phyloP scores from a whole-genome alignment of 352 stramenopile genomes.

The Globisporangium uncinulatum region DNA sequence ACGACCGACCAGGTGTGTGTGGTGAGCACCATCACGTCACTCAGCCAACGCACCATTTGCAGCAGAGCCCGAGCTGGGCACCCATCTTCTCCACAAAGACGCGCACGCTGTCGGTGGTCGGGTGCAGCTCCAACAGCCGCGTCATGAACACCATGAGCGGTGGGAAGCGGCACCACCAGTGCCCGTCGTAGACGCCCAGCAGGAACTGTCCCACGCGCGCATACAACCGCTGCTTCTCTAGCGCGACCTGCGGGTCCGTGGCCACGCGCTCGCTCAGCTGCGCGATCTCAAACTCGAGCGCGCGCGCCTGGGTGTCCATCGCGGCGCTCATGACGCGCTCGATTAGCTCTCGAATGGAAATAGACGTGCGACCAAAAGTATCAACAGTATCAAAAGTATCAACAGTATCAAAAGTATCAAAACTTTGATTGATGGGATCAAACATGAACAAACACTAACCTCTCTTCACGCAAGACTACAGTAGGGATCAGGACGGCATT shows the following conservation, averaged over 20 bases:
- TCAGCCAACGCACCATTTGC: constrained; percentile 44
- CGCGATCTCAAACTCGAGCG: constrained; percentile 35
- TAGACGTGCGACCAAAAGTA: no score
- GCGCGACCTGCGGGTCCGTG: constrained; percentile 22
- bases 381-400: no score
- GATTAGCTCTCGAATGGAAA: no score
- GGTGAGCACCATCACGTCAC: background rate
- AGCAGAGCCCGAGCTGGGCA: constrained; percentile 49
- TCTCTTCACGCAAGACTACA: no score
- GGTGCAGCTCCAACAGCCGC: constrained; percentile 78
- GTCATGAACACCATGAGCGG: constrained; percentile 87
- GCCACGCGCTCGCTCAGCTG: constrained; percentile 11
- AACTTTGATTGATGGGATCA: no score
- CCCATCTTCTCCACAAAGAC: constrained; percentile 73
- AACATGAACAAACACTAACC: no score
- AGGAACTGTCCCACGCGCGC: constrained; percentile 75
- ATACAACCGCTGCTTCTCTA: constrained; percentile 73
- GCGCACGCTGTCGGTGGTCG: constrained; percentile 58
- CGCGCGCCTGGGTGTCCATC: constrained; percentile 25
- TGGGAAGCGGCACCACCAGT: constrained; percentile 80
- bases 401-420: no score
- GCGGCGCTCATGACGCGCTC: background rate
- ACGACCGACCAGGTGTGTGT: background rate
- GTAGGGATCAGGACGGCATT: no score
- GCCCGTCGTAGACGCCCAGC: constrained; percentile 50